A percentile compares a stretch with the other conserved stretches of the same genome.
These are phyloP conservation scores for Aurantiochytrium sp. DNA, from an alignment of 108 stramenopile genomes.

Conservation along the genomic window DNA sequence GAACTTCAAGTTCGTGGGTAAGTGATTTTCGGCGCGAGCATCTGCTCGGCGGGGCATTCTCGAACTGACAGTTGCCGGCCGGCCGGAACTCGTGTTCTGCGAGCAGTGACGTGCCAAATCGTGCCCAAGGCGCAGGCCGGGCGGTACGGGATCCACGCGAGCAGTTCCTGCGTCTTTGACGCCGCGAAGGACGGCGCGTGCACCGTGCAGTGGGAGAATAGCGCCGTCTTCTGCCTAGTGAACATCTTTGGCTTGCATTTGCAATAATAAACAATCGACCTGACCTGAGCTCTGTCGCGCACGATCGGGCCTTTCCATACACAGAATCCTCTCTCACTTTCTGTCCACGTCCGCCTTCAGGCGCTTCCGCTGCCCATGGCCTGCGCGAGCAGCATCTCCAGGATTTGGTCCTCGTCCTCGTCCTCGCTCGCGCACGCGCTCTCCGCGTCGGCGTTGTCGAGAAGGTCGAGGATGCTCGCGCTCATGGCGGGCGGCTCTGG, in stretches of 20 bases:
- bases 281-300: no score
- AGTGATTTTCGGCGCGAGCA: background rate
- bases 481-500: background rate
- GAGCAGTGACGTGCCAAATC: background rate
- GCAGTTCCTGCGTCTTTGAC: background rate
- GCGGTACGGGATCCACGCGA: background rate
- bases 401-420: constrained; percentile 6
- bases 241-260: constrained; percentile 3
- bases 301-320: no score
- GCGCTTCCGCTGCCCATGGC: background rate
- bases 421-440: background rate
- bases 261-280: background rate
- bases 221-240: background rate
- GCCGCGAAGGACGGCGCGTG: background rate
- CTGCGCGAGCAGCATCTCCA: background rate
- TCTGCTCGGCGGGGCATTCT: background rate
- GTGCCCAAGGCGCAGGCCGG: background rate
- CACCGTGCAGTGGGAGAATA: constrained; percentile 16
- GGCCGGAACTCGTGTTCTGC: background rate
- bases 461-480: background rate
- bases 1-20: background rate
- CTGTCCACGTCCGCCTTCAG: no score
- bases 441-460: background rate
- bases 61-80: background rate
- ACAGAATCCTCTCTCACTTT: no score